phyloP scores from a whole-genome alignment of 352 stramenopile species.

The Phytopythium ostracodes region DNA sequence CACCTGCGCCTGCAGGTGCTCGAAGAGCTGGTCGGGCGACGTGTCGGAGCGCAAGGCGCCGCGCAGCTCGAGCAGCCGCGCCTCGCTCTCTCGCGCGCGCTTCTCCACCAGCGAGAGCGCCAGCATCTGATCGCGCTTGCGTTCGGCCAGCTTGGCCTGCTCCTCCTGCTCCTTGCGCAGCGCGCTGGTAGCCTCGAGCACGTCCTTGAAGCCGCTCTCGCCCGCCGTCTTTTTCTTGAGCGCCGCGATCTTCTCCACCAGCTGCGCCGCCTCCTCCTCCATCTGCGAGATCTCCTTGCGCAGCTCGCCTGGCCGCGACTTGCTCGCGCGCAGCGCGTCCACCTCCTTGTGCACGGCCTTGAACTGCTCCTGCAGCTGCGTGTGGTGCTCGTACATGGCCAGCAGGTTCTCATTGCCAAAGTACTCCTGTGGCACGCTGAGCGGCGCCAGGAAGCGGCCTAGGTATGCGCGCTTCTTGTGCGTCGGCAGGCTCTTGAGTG shows the following conservation, averaged over 20 bases:
- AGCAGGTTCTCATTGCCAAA: constrained; percentile 83
- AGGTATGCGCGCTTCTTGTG: constrained; percentile 95
- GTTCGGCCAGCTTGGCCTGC: constrained; percentile 87
- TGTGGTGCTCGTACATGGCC: constrained; percentile 89
- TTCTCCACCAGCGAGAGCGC: constrained; percentile 82
- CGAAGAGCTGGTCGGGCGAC: constrained; percentile 85
- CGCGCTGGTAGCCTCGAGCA: constrained; percentile 87
- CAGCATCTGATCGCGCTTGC: constrained; percentile 88
- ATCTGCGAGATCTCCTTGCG: constrained; percentile 90
- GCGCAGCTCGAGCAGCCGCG: constrained; percentile 67
- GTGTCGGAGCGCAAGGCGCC: constrained; percentile 71
- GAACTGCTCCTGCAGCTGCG: constrained; percentile 92
- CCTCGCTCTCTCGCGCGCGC: constrained; percentile 63
- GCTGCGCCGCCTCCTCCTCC: constrained; percentile 88
- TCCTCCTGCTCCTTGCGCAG: constrained; percentile 94
- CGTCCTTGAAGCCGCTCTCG: constrained; percentile 84
- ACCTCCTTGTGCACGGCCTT: constrained; percentile 90
- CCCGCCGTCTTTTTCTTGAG: constrained; percentile 84
- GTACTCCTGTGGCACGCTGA: constrained; percentile 93
- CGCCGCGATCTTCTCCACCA: constrained; percentile 88
- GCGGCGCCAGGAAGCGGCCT: constrained; percentile 86
- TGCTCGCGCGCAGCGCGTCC: constrained; percentile 72
- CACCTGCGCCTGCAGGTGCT: constrained; percentile 78
- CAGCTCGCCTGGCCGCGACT: constrained; percentile 81
- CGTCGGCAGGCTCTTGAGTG: constrained; percentile 78